Evolutionary conservation across 75 land plant species (phyloP).

Genomic region (Cunninghamia lanceolata): DNA sequence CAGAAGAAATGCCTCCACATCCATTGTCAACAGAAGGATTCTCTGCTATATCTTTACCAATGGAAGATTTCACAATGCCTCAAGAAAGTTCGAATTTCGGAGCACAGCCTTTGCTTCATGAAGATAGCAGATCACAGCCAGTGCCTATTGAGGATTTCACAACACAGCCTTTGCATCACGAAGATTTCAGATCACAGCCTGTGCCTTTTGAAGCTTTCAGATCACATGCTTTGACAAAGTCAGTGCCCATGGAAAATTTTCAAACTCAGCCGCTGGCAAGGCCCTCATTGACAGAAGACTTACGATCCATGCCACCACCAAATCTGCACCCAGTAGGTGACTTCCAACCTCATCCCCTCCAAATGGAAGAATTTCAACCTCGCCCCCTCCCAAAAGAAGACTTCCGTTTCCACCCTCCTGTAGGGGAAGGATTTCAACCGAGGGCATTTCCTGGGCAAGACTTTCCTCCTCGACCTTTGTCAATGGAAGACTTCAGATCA

Average conservation of each 20-base stretch:
- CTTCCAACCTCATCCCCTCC: background rate
- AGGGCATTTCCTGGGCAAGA: slow-evolving; percentile 14
- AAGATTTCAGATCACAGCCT: slow-evolving; percentile 5
- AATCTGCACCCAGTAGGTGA: background rate
- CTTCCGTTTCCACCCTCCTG: slow-evolving; percentile 10
- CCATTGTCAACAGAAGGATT: background rate
- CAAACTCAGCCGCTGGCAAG: slow-evolving; percentile 10
- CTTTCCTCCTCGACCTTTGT: slow-evolving; percentile 1
- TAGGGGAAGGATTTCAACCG: slow-evolving; percentile 5
- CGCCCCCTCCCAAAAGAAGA: background rate
- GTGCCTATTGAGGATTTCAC: background rate
- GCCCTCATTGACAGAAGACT: background rate
- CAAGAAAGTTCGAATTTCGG: background rate
- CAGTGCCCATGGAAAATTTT: background rate
- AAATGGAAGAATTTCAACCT: background rate
- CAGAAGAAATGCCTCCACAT: background rate
- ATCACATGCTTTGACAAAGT: background rate
- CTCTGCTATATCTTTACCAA: background rate
- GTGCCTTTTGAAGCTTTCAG: slow-evolving; percentile 4
- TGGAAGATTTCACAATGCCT: background rate
- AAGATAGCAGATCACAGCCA: slow-evolving; percentile 10
- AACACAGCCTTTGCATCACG: background rate
- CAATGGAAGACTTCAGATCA: slow-evolving; percentile 9
- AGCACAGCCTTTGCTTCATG: slow-evolving; percentile 2
- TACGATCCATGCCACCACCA: background rate